These are phyloP conservation scores for Ogataea nonfermentans DNA, from an alignment of 805 yeast species.

Conservation along the genomic window DNA sequence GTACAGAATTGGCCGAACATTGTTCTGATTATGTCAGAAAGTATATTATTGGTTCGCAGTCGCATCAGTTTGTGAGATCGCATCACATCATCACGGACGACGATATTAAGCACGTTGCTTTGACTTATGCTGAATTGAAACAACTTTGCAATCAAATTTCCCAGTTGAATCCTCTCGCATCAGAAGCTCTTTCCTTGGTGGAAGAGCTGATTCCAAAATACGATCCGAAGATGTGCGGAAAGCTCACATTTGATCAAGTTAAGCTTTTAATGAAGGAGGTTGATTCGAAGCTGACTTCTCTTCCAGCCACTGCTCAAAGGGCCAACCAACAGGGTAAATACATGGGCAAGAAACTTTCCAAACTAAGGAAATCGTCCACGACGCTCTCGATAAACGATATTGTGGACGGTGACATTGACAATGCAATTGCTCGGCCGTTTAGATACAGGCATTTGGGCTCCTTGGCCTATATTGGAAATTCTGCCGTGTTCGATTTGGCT, in stretches of 20 bases:
- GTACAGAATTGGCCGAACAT: slow-evolving; percentile 57
- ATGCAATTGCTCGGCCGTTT: slow-evolving; percentile 55
- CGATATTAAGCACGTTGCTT: slow-evolving; percentile 47
- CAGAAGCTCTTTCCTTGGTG: slow-evolving; percentile 51
- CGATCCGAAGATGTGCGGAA: slow-evolving; percentile 47
- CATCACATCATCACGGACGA: slow-evolving; percentile 43
- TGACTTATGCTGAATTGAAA: slow-evolving; percentile 47
- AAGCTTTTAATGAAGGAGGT: slow-evolving; percentile 49
- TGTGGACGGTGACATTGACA: slow-evolving; percentile 55
- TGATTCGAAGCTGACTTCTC: slow-evolving; percentile 60
- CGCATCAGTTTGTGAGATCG: slow-evolving; percentile 33
- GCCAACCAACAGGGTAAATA: slow-evolving; percentile 72
- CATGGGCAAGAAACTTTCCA: slow-evolving; percentile 57
- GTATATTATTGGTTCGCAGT: slow-evolving; percentile 43
- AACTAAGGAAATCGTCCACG: slow-evolving; percentile 45
- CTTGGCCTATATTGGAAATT: slow-evolving; percentile 66
- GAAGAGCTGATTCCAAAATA: slow-evolving; percentile 52
- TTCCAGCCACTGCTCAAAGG: slow-evolving; percentile 75
- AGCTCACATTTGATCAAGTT: slow-evolving; percentile 52
- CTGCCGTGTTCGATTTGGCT: slow-evolving; percentile 67
- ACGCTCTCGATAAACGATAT: slow-evolving; percentile 44
- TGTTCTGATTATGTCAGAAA: slow-evolving; percentile 50
- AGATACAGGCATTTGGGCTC: slow-evolving; percentile 63
- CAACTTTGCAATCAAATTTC: slow-evolving; percentile 48
- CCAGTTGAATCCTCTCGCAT: slow-evolving; percentile 54